These are phyloP conservation scores for Mycena latifolia DNA, from an alignment of 768 basidiomycete genomes.

Conservation along the genomic window DNA sequence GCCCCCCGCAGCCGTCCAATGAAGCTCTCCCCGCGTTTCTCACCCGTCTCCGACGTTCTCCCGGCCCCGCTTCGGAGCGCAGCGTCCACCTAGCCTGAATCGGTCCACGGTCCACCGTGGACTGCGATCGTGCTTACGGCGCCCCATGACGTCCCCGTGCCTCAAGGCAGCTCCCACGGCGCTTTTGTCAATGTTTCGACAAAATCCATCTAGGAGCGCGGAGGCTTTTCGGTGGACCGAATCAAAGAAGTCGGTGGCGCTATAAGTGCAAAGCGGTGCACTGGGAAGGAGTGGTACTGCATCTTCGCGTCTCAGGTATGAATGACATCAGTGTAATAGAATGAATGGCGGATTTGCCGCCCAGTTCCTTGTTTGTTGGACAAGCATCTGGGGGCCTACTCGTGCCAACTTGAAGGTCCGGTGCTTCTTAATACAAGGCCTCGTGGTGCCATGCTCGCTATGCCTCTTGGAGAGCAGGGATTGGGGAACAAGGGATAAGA, in stretches of 20 bases:
- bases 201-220: neutral
- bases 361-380: constrained; percentile 22
- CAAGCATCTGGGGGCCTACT: constrained; percentile 15
- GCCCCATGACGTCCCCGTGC: constrained; percentile 1
- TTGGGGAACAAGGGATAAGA: neutral
- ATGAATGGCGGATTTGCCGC: neutral
- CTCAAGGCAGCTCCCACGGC: constrained; percentile 15
- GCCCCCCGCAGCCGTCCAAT: constrained; percentile 1
- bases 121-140: neutral
- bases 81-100: constrained; percentile 6
- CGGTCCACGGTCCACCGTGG: neutral
- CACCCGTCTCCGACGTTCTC: constrained; percentile 11
- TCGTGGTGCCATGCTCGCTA: too few species aligned
- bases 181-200: constrained; percentile 12
- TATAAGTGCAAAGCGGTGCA: constrained; percentile 23
- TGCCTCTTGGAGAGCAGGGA: neutral
- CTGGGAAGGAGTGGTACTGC: neutral
- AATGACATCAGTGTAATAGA: constrained; percentile 15
- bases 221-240: constrained; percentile 2
- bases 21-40: neutral
- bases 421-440: too few species aligned
- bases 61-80: constrained; percentile 10
- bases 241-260: constrained; percentile 14
- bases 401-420: too few species aligned
- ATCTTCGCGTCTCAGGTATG: constrained; percentile 8